These are phyloP conservation scores for Leccinum subrobustum DNA, from an alignment of 1,284 basidiomycete genomes.

Conservation along the genomic window DNA sequence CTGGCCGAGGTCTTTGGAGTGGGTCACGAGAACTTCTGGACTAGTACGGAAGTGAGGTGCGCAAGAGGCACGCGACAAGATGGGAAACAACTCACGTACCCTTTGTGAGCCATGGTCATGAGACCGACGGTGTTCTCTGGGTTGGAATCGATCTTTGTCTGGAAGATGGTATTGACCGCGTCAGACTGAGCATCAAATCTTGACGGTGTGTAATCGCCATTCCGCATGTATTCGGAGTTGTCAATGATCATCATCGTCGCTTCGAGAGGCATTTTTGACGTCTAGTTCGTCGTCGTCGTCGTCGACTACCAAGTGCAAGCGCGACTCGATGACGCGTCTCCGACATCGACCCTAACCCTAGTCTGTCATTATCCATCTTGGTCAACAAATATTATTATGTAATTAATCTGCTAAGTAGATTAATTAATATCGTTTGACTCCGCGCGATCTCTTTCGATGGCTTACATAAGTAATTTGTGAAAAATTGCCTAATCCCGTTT, in stretches of 20 bases:
- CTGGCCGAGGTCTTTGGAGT: constrained; percentile 94
- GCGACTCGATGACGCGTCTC: constrained; percentile 22
- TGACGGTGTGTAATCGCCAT: constrained; percentile 91
- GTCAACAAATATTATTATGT: neutral
- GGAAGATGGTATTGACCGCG: constrained; percentile 89
- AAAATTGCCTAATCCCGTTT: neutral
- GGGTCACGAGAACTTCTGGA: constrained; percentile 93
- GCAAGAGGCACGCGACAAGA: neutral
- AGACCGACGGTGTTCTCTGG: constrained; percentile 97
- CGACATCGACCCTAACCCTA: constrained; percentile 20
- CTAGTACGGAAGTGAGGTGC: constrained; percentile 39
- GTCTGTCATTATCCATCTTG: neutral
- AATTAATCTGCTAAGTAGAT: neutral
- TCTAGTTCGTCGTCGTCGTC: constrained; percentile 5
- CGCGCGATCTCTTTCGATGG: no score
- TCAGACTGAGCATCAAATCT: constrained; percentile 91
- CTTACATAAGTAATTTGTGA: neutral
- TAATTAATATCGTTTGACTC: no score
- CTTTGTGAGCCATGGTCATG: constrained; percentile 97
- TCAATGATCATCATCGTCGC: constrained; percentile 92
- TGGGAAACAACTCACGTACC: constrained; percentile 48
- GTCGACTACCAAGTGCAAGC: constrained; percentile 19
- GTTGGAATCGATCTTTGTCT: constrained; percentile 92
- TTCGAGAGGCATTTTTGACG: constrained; percentile 82
- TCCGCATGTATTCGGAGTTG: constrained; percentile 95